These are phyloP conservation scores for Tylopilus sp. DNA, from an alignment of 1,284 basidiomycete genomes.

Conservation along the genomic window DNA sequence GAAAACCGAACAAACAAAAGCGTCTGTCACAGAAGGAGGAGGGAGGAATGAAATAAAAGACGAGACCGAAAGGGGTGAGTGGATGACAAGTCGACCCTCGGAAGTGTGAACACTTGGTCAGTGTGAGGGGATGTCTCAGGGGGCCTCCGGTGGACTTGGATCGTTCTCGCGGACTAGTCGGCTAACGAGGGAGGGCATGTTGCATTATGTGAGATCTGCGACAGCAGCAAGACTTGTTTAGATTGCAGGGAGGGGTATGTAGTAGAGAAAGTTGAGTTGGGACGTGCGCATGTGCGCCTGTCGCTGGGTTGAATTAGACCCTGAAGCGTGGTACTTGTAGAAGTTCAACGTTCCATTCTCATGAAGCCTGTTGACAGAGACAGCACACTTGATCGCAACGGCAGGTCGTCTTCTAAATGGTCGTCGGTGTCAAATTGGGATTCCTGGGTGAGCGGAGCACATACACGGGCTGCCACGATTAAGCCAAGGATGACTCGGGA, in stretches of 20 bases:
- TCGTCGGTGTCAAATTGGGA: conserved; percentile 19
- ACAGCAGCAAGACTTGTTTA: conserved; percentile 12
- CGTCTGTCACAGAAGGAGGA: conserved; percentile 29
- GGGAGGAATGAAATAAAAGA: conserved; percentile 28
- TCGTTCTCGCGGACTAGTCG: conserved; percentile 15
- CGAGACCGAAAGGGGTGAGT: conserved; percentile 28
- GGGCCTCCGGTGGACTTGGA: conserved; percentile 20
- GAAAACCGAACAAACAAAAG: conserved; percentile 28
- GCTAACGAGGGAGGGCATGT: conserved; percentile 23
- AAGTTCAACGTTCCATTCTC: conserved; percentile 29
- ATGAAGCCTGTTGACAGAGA: conserved; percentile 23
- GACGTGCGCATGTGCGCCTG: conserved; percentile 16
- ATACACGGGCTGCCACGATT: conserved; percentile 10
- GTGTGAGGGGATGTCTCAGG: conserved; percentile 17
- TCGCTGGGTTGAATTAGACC: conserved; percentile 29
- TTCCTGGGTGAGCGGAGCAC: conserved; percentile 6
- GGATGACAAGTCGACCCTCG: conserved; percentile 19
- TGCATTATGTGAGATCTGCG: conserved; percentile 24
- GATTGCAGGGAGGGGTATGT: conserved; percentile 14
- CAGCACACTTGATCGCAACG: conserved; percentile 28
- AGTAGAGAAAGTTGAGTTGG: conserved; percentile 13
- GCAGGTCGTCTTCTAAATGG: conserved; percentile 21
- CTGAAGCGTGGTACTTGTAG: conserved; percentile 24
- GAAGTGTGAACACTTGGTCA: conserved; percentile 25
- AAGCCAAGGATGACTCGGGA: not conserved